Conservation (phyloP, 2,329 filamentous ascomycete genomes). For the Penicillium corylophilum region DNA sequence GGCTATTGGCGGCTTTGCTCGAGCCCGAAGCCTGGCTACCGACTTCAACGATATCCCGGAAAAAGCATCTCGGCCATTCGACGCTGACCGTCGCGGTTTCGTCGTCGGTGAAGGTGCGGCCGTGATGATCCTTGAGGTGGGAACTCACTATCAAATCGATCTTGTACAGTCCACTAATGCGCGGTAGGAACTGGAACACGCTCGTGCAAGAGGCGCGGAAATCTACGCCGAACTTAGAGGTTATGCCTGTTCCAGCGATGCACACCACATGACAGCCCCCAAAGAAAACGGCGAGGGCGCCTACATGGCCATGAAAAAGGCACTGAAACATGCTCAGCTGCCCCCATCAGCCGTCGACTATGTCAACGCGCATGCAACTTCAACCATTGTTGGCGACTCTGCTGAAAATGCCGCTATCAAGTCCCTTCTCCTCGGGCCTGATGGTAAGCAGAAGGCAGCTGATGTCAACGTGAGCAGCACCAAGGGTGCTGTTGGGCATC, state of each 20-base stretch:
- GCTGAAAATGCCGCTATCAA: constrained; percentile 86
- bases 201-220: constrained; percentile 69
- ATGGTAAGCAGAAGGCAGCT: constrained; percentile 61
- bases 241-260: constrained; percentile 88
- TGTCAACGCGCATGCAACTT: constrained; percentile 93
- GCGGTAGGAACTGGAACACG: constrained; percentile 74
- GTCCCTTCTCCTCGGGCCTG: constrained; percentile 69
- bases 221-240: constrained; percentile 89
- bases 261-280: constrained; percentile 90
- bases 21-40: constrained; percentile 81
- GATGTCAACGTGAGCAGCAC: constrained; percentile 86
- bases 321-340: constrained; percentile 69
- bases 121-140: constrained; percentile 75
- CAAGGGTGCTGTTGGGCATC: constrained; percentile 88
- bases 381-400: constrained; percentile 78
- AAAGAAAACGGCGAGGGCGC: constrained; percentile 79
- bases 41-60: constrained; percentile 71
- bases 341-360: constrained; percentile 76
- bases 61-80: constrained; percentile 81
- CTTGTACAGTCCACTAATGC: not conserved
- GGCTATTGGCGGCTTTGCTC: constrained; percentile 85
- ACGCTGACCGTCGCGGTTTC: constrained; percentile 75
- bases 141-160: not conserved
- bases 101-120: constrained; percentile 92
- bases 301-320: constrained; percentile 78